Evolutionary conservation across 345 rosid species (phyloP).

Genomic region (Geranium brycei): DNA sequence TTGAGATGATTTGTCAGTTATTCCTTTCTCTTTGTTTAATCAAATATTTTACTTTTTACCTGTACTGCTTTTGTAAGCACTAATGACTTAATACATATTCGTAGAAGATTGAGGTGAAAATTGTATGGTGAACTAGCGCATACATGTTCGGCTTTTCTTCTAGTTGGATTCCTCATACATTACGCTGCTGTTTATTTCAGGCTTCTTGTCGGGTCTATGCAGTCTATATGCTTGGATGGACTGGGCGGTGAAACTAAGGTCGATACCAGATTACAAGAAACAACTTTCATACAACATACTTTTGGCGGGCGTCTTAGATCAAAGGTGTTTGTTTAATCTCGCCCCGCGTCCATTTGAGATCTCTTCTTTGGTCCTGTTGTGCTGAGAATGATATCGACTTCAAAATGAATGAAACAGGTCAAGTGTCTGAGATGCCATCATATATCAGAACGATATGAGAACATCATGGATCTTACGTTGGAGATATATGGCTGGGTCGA

Average conservation of each 20-base stretch:
- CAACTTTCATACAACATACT: conserved; percentile 72
- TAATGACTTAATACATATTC: not conserved
- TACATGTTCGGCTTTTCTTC: not conserved
- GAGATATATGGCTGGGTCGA: conserved; percentile 80
- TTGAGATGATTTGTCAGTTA: not conserved
- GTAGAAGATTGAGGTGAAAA: not conserved
- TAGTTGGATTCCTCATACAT: not conserved
- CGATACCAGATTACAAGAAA: conserved; percentile 54
- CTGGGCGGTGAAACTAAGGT: conserved; percentile 70
- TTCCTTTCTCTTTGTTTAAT: conserved; percentile 1
- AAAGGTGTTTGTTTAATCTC: conserved; percentile 26
- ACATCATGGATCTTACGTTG: conserved; percentile 75
- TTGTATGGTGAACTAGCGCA: not conserved
- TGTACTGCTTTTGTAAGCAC: too few relatives aligned
- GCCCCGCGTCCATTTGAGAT: conserved; percentile 1
- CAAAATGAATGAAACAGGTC: conserved; percentile 23
- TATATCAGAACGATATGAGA: conserved; percentile 69
- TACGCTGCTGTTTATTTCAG: conserved; percentile 19
- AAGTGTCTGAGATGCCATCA: conserved; percentile 66
- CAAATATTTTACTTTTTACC: not conserved
- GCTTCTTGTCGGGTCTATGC: conserved; percentile 72
- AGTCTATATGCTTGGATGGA: conserved; percentile 69
- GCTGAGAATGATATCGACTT: not conserved
- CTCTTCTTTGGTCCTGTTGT: conserved; percentile 1
- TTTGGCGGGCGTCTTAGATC: conserved; percentile 73